Evolutionary conservation across 2,329 filamentous ascomycete genomes (phyloP).

Genomic region (Lithohypha guttulata): DNA sequence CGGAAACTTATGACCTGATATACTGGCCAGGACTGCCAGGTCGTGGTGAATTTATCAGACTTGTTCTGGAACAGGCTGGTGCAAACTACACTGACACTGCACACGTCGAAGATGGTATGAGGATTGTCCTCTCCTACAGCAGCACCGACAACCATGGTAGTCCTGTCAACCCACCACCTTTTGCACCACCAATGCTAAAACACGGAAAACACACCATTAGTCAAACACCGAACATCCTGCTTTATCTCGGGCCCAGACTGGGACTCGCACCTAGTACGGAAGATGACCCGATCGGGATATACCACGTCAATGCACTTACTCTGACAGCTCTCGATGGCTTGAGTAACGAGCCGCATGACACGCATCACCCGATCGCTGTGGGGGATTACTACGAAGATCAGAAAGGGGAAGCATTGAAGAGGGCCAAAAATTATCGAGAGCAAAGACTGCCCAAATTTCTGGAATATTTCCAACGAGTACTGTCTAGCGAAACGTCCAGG

Average conservation of each 20-base stretch:
- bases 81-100: slow-evolving; percentile 54
- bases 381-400: slow-evolving; percentile 63
- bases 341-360: slow-evolving; percentile 62
- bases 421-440: slow-evolving; percentile 47
- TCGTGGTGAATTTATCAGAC: slow-evolving; percentile 62
- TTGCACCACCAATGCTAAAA: slow-evolving; percentile 57
- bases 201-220: slow-evolving; percentile 46
- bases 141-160: slow-evolving; percentile 29
- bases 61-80: slow-evolving; percentile 59
- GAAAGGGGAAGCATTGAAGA: slow-evolving; percentile 52
- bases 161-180: slow-evolving; percentile 50
- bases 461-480: slow-evolving; percentile 56
- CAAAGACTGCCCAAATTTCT: slow-evolving; percentile 62
- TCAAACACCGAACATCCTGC: slow-evolving; percentile 63
- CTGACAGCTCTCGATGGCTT: slow-evolving; percentile 62
- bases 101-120: slow-evolving; percentile 40
- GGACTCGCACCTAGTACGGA: slow-evolving; percentile 39
- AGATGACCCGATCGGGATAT: slow-evolving; percentile 37
- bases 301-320: slow-evolving; percentile 51
- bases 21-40: slow-evolving; percentile 66
- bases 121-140: slow-evolving; percentile 40
- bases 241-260: slow-evolving; percentile 55
- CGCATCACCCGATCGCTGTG: slow-evolving; percentile 58
- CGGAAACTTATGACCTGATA: slow-evolving; percentile 15
- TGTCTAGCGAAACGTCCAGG: slow-evolving; percentile 47